phyloP scores from a whole-genome alignment of 2,329 filamentous ascomycete genomes.

The Ceratocystis colombiana region DNA sequence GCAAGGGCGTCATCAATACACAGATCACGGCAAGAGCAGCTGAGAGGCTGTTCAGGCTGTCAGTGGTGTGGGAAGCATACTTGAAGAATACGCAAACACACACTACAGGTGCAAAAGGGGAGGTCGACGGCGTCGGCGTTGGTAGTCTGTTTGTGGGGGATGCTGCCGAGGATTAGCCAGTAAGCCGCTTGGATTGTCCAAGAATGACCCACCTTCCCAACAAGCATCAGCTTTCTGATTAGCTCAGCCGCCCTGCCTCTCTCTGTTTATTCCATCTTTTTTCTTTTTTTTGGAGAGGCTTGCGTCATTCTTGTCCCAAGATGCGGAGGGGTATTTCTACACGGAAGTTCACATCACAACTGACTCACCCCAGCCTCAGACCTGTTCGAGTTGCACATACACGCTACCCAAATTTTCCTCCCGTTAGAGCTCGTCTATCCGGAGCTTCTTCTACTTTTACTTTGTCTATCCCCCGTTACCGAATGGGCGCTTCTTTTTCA shows the following conservation, averaged over 20 bases:
- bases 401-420: not conserved
- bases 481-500: constrained; percentile 23
- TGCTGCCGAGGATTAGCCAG: constrained; percentile 14
- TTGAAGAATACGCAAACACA: constrained; percentile 7
- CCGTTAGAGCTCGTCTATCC: not conserved
- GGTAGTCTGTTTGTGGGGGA: not conserved
- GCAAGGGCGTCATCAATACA: not conserved
- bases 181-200: not conserved
- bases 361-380: not conserved
- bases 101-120: not conserved
- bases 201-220: not conserved
- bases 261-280: not conserved
- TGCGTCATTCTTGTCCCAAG: constrained; percentile 3
- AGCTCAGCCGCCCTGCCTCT: not conserved
- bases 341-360: not conserved
- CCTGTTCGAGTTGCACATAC: not conserved
- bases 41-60: constrained; percentile 2
- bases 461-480: constrained; percentile 34
- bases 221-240: not conserved
- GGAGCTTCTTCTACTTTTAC: not conserved
- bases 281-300: not conserved
- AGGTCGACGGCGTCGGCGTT: not conserved
- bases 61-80: constrained; percentile 5
- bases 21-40: not conserved
- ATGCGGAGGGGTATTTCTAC: constrained; percentile 8